Conservation (phyloP, 169 alveolate genomes). For the Eimeria zaria region DNA sequence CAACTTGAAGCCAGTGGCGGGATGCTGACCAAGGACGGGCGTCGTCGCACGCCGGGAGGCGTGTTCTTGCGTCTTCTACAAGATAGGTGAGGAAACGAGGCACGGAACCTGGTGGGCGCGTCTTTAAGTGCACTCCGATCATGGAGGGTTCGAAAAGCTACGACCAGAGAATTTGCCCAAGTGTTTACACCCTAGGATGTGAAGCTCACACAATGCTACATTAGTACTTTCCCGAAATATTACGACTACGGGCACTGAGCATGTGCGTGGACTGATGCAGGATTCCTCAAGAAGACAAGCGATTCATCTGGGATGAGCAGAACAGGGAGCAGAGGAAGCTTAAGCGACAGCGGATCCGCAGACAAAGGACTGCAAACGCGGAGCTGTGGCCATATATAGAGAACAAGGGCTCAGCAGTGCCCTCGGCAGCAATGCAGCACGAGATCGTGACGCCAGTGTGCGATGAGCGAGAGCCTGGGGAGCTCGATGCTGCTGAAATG, state of each 20-base stretch:
- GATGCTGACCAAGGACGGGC: conserved; percentile 76
- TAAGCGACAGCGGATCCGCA: conserved; percentile 72
- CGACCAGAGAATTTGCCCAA: neutral
- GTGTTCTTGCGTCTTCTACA: conserved; percentile 80
- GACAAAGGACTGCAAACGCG: conserved; percentile 10
- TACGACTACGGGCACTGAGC: neutral
- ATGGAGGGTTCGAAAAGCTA: neutral
- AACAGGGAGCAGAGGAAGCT: conserved; percentile 79
- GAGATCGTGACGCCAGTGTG: neutral
- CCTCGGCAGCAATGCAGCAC: neutral
- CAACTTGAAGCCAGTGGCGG: conserved; percentile 53
- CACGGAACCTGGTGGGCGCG: neutral
- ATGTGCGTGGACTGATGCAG: conserved; percentile 58
- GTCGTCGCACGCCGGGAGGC: conserved; percentile 83
- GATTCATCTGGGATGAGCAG: conserved; percentile 86
- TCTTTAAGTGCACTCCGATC: neutral
- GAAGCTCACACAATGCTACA: neutral
- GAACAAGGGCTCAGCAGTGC: neutral
- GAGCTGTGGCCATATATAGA: neutral
- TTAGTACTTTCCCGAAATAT: neutral
- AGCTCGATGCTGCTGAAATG: conserved; percentile 19
- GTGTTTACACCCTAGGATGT: neutral
- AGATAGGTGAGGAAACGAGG: conserved; percentile 26
- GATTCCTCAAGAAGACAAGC: conserved; percentile 83
- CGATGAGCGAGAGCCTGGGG: conserved; percentile 74